Evolutionary conservation across 2,329 filamentous ascomycete species (phyloP).

Genomic region (Talaromyces sp.): DNA sequence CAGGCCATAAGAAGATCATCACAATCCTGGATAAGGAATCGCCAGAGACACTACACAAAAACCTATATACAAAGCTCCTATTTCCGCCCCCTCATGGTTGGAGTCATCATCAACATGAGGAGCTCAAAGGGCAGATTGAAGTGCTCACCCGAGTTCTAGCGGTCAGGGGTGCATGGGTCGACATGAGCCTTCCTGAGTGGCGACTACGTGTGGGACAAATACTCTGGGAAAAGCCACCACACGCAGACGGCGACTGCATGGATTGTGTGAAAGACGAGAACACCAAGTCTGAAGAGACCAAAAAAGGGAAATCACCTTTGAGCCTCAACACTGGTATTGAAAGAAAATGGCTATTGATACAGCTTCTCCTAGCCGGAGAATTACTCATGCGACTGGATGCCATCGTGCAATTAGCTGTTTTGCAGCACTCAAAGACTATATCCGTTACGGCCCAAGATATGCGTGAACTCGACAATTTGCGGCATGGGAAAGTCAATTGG

Average conservation of each 20-base stretch:
- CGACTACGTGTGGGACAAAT: conserved; percentile 48
- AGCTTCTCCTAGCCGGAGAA: conserved; percentile 56
- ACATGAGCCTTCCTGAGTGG: conserved; percentile 50
- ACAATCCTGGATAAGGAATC: conserved; percentile 40
- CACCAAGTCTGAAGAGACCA: not conserved
- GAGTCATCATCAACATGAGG: conserved; percentile 31
- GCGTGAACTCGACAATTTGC: conserved; percentile 46
- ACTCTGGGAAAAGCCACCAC: conserved; percentile 43
- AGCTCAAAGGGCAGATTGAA: conserved; percentile 48
- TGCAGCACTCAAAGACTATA: conserved; percentile 38
- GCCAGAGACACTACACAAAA: conserved; percentile 33
- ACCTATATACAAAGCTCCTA: conserved; percentile 41
- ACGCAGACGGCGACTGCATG: conserved; percentile 37
- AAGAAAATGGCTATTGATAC: conserved; percentile 54
- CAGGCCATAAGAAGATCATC: conserved; percentile 28
- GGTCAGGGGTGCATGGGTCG: conserved; percentile 47
- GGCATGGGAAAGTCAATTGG: conserved; percentile 56
- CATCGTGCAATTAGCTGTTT: conserved; percentile 41
- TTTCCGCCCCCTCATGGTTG: conserved; percentile 31
- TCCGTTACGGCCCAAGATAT: conserved; percentile 46
- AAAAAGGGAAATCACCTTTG: conserved; percentile 22
- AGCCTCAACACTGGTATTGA: conserved; percentile 1
- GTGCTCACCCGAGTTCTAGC: conserved; percentile 45
- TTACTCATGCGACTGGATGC: conserved; percentile 56
- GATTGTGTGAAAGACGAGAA: conserved; percentile 18